A percentile compares a stretch with the other conserved stretches of the same genome.
Evolutionary conservation across 2,329 filamentous ascomycete genomes (phyloP).

Genomic region (Fusarium multiceps): DNA sequence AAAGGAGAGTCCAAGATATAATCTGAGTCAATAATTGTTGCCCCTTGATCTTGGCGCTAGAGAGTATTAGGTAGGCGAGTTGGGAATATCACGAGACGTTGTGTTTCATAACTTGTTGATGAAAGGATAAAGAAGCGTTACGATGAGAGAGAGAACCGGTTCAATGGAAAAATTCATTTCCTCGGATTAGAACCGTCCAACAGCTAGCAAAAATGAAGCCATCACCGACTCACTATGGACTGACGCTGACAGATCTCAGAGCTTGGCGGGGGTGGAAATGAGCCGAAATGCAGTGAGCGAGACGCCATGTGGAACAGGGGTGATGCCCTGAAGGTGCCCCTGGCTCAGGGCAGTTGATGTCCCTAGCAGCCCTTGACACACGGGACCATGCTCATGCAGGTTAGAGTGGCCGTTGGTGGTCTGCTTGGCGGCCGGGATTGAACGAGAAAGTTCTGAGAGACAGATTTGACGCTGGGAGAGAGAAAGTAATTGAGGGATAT

Average conservation of each 20-base stretch:
- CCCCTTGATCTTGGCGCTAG: constrained; percentile 19
- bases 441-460: not conserved
- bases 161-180: constrained; percentile 10
- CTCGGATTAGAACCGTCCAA: constrained; percentile 38
- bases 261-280: constrained; percentile 6
- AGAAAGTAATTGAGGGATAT: not conserved
- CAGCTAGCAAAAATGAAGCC: constrained; percentile 39
- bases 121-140: not conserved
- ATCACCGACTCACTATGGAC: constrained; percentile 43
- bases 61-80: not conserved
- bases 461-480: not conserved
- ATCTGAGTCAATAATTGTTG: constrained; percentile 13
- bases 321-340: constrained; percentile 25
- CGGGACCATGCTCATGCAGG: constrained; percentile 27
- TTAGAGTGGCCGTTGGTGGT: constrained; percentile 23
- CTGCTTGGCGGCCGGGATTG: constrained; percentile 19
- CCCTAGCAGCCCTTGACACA: constrained; percentile 35
- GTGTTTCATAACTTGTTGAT: constrained; percentile 20
- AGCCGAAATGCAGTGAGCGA: constrained; percentile 21
- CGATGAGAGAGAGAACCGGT: not conserved
- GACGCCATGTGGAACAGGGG: constrained; percentile 38
- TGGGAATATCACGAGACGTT: constrained; percentile 4
- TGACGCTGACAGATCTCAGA: constrained; percentile 23
- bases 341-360: constrained; percentile 33
- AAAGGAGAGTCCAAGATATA: not conserved